Base-by-base conservation (phyloP, 2,329 filamentous ascomycete genomes). In the Chlorencoelia australis region DNA sequence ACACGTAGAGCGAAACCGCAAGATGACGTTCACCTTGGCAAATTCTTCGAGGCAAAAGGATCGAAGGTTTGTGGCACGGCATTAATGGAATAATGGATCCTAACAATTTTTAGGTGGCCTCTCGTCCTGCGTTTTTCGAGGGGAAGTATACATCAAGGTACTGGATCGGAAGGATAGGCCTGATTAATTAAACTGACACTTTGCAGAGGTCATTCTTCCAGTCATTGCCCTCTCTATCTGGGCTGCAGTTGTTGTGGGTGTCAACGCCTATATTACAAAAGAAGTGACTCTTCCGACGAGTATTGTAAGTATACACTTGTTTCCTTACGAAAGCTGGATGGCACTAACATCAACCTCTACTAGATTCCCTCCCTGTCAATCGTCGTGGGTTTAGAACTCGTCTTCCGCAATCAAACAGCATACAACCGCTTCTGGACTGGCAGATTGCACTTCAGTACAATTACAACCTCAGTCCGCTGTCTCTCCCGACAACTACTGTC, bases 331-430 rank as follows among this genome's bases (percentile, higher is more conserved):
- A 6, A 20, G 11, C 13, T 9, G 9, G 30, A 42, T 21, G 35
- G 37, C 37, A 37, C 24, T 27, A 25, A 35, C 19, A 31, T 17
- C 11, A 16, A 11, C 14, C 6, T 17, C 3, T 22, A 19, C 2
- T 43, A 68, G 66, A 68, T 79, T 29, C 75, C 75, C 2, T 72
- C 67, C 10, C 60, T 80, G 2, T 75, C 69, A 21, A 80, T 80
- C 38, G 75, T 80, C 33, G 75, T 80, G 2, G 75, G 75, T 49
- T 55, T 80, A 26, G 78, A 80, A 67, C 71, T 80, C 39, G 75
- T 80, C 18, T 79, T 80, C 59, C 68, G 75, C 24, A 79, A 80
- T 48, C 66, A 69, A 45, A 79, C 74, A 3, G 50, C 50, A 5
- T 54, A 47, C 20, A 48, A 47, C 8, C 39, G 46, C 7, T 49